These are phyloP conservation scores for Rhizophagus prolifer DNA, from an alignment of 192 early-diverging fungal genomes.

Conservation along the genomic window DNA sequence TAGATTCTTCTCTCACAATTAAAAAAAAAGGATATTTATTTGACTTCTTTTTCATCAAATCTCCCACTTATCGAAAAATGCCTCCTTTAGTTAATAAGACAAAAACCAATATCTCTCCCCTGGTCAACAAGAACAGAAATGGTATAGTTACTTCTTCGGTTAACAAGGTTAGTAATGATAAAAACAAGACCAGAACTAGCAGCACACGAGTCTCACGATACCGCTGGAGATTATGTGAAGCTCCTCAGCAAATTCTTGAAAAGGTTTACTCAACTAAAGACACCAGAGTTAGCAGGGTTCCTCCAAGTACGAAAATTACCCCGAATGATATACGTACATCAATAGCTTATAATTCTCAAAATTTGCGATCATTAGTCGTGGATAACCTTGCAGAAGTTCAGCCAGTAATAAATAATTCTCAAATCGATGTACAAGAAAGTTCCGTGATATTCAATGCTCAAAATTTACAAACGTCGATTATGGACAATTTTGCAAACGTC, in stretches of 20 bases:
- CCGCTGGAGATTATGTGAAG: not conserved
- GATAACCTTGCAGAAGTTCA: too few species aligned
- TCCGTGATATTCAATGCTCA: too few species aligned
- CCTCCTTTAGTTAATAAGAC: not conserved
- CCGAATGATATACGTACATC: not conserved
- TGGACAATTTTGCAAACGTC: too few species aligned
- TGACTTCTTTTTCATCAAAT: too few species aligned
- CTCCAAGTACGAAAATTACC: not conserved
- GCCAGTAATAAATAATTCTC: too few species aligned
- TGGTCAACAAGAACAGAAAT: not conserved
- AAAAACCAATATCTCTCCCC: not conserved
- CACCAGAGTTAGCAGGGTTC: not conserved
- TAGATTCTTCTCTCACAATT: not conserved
- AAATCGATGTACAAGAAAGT: too few species aligned
- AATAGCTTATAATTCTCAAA: not conserved
- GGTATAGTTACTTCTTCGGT: not conserved
- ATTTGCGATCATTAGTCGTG: too few species aligned
- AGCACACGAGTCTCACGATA: not conserved
- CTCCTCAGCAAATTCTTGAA: not conserved
- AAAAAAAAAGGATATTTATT: too few species aligned
- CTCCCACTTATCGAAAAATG: not conserved
- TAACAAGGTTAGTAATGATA: not conserved
- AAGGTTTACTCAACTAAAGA: not conserved
- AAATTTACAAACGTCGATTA: too few species aligned
- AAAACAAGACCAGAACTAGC: not conserved